Evolutionary conservation across 441 rosid species (phyloP).

Genomic region (Cnidoscolus chayamansa): DNA sequence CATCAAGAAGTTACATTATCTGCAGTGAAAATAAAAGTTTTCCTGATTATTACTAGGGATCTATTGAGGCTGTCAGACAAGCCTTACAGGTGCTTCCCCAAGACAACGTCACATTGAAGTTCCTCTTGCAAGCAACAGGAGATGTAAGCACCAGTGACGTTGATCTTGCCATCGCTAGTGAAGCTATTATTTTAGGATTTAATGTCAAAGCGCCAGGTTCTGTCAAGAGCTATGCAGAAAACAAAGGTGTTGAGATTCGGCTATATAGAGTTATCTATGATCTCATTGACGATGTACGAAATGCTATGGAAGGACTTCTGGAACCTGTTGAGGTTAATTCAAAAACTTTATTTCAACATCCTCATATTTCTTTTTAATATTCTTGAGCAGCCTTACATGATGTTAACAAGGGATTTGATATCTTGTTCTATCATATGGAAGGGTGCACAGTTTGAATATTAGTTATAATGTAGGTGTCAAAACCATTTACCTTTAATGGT

Average conservation of each 20-base stretch:
- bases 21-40: slow-evolving; percentile 16
- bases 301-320: slow-evolving; percentile 98
- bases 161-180: slow-evolving; percentile 88
- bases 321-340: slow-evolving; percentile 78
- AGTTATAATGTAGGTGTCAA: neutral
- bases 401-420: neutral
- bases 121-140: slow-evolving; percentile 85
- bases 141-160: slow-evolving; percentile 83
- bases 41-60: slow-evolving; percentile 62
- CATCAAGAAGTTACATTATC: neutral
- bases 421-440: neutral
- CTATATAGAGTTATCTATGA: slow-evolving; percentile 90
- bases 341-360: neutral
- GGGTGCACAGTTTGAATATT: neutral
- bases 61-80: slow-evolving; percentile 91
- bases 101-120: slow-evolving; percentile 81
- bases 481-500: neutral
- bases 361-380: neutral
- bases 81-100: slow-evolving; percentile 90
- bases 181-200: slow-evolving; percentile 83
- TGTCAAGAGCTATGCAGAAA: slow-evolving; percentile 78
- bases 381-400: neutral
- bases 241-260: slow-evolving; percentile 89
- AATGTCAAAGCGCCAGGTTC: slow-evolving; percentile 78
- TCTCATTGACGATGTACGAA: slow-evolving; percentile 83